Evolutionary conservation across 768 basidiomycete genomes (phyloP), one percentile per base, ranked within the genome.

Genomic region (Termitomyces titanicus): DNA sequence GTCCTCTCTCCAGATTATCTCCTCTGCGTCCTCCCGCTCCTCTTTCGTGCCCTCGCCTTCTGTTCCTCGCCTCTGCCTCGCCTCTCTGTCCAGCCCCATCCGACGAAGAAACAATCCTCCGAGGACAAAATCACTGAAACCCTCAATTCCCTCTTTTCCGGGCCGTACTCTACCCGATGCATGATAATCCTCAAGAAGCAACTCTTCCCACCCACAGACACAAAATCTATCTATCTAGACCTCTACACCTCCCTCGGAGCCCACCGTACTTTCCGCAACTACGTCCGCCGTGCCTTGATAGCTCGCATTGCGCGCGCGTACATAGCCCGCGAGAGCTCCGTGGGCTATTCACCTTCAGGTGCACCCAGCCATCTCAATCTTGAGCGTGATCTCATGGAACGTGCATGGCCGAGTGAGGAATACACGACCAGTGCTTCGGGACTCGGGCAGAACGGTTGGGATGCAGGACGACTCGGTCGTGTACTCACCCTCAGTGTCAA

Each of bases 331-430:
- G 75, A 83, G 60, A 74, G 70, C 13, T 76, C 82, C 2, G 63
- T 76, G 12, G 74, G 74, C 10, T 86, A 86, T 54, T 77, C 84
- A 0, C 76, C 77, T 38, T 80, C 86, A 1, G 87, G 86, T 12
- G 80, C 79, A 1, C 82, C 84, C 0, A 76, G 77, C 0, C 76
- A 81, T 40, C 73, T 88, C 63, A 82, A 82, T 51, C 67, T 90
- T 9, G 84, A 83, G 54, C 73, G 72, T 40, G 84, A 84, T 17
- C 66, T 89, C 55, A 79, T 89, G 79, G 86, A 89, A 61, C 78
- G 80, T 2, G 88, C 86, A 0, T 90, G 86, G 87, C 77, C 85
- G 1, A 85, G 82, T 62, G 81, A 88, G 40, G 86, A 88, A 22
- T 68, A 68, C 45, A 57, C 65, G 5, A 53, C 68, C 6, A 64